Percentiles rank a stretch among this genome's conserved stretches.
Evolutionary conservation across 768 basidiomycete genomes (phyloP).

Genomic region (Favolaschia claudopus): DNA sequence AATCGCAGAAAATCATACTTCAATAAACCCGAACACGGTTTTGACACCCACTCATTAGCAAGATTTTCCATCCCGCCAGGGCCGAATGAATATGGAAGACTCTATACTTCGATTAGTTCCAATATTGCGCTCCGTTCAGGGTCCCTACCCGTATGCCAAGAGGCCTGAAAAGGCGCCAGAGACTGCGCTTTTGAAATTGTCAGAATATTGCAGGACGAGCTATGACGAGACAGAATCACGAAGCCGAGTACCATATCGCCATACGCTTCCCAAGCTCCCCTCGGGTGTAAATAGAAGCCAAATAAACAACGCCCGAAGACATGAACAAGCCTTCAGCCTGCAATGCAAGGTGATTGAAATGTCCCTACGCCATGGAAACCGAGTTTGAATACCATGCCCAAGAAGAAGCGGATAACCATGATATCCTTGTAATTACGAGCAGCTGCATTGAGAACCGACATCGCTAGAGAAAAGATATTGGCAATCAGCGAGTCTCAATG

Average conservation of each 20-base stretch:
- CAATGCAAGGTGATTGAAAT: not conserved
- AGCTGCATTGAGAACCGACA: not conserved
- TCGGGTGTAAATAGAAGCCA: not conserved
- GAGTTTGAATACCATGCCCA: not conserved
- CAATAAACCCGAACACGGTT: too few relatives aligned
- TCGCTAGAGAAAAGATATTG: not conserved
- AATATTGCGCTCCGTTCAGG: too few relatives aligned
- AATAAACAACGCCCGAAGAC: not conserved
- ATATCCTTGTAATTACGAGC: not conserved
- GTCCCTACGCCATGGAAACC: not conserved
- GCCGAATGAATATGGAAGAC: constrained; percentile 1
- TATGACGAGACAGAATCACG: not conserved
- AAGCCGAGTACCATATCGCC: not conserved
- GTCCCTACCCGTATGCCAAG: not conserved
- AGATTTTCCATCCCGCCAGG: constrained; percentile 8
- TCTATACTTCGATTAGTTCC: not conserved
- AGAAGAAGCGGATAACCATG: constrained; percentile 3
- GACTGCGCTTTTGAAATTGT: not conserved
- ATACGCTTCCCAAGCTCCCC: constrained; percentile 1
- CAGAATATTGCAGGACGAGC: not conserved
- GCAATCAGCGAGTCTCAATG: too few relatives aligned
- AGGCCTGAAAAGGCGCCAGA: not conserved
- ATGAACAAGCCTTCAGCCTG: constrained; percentile 3
- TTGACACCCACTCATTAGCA: not conserved
- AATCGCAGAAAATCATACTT: too few relatives aligned